Base-by-base conservation (phyloP, 768 basidiomycete genomes). In the Leucocoprinus birnbaumii region DNA sequence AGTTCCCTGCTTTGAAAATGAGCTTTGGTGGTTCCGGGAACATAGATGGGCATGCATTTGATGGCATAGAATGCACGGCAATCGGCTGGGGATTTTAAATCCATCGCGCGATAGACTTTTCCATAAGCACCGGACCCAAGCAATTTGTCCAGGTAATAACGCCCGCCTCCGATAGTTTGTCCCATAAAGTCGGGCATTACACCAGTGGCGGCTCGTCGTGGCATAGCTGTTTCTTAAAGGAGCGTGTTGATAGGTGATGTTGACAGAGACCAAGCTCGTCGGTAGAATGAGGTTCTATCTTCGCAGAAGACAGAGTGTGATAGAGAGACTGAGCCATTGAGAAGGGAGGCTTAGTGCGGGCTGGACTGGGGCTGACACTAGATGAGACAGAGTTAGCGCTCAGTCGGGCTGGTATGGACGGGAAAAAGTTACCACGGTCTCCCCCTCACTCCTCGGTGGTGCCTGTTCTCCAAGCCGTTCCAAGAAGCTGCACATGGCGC, bases 111-210 rank as follows among this genome's bases (percentile, higher is more conserved):
- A 70, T 92, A 91, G 60, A 93, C 89, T 45, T 83, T 80, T 55
- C 89, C 88, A 56, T 88, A 91, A 9, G 87, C 83, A 19, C 92
- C 92, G 46, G 82, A 74, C 48, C 89, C 91, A 53, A 94, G 75
- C 51, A 76, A 73, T 56, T 82, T 77, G 56, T 80, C 65, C 59
- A 94, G 76, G 60, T 76, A 74, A 63, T 87, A 78, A 55, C 79
- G 82, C 58, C 82, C 83, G 57, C 77, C 71, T 68, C 83, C 80
- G 62, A 91, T 74, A 50, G 65, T 60, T 48, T 68, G 64, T 50
- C 80, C 80, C 44, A 76, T 69, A 61, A 84, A 78, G 59, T 83
- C 72, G 58, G 80, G 82, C 63, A 80, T 71, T 34, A 66, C 62
- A 37, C 77, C 71, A 26, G 77, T 71, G 51, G 71, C 68, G 50